Base-by-base conservation (phyloP, 1,284 basidiomycete species). In the Cutaneotrichosporon daszewskae region DNA sequence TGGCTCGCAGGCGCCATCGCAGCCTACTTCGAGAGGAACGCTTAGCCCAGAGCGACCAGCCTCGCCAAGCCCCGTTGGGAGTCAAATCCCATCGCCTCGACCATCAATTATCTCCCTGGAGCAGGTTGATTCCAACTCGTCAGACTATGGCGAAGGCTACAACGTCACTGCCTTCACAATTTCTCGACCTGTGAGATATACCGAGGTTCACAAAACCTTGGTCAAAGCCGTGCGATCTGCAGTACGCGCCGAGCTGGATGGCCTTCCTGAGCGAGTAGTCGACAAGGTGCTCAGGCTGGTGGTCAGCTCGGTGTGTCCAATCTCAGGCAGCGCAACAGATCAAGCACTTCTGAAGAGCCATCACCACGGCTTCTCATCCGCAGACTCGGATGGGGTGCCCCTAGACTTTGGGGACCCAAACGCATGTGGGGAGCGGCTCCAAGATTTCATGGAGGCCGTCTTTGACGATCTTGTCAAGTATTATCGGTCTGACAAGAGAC, bases 371-470 rank as follows among this genome's bases (percentile, higher is more conserved):
- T 28, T 43, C 14, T 40, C 43, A 0, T 23, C 24, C 10, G 37
- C 37, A 5, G 31, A 39, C 2, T 25, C 35, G 3, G 36, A 43
- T 18, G 32, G 28, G 33, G 43, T 52, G 14, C 40, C 50, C 0
- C 50, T 68, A 13, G 58, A 71, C 40, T 60, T 64, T 37, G 37
- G 52, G 4, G 60, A 67, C 42, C 65, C 71, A 0, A 53, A 61
- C 3, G 50, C 76, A 74, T 53, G 73, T 64, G 51, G 81, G 0
- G 75, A 78, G 45, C 74, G 73, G 44, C 74, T 90, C 38, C 88
- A 91, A 63, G 78, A 79, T 29, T 86, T 92, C 55, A 85, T 85
- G 64, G 71, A 72, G n/a, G 69, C 72, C 3, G 64, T 84, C 4
- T 79, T 81, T 45, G 75, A 77, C 23, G 79, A 79, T 40, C 54